These are phyloP conservation scores for Coemansia sp. DNA, from an alignment of 192 early-diverging fungal genomes.

Conservation along the genomic window DNA sequence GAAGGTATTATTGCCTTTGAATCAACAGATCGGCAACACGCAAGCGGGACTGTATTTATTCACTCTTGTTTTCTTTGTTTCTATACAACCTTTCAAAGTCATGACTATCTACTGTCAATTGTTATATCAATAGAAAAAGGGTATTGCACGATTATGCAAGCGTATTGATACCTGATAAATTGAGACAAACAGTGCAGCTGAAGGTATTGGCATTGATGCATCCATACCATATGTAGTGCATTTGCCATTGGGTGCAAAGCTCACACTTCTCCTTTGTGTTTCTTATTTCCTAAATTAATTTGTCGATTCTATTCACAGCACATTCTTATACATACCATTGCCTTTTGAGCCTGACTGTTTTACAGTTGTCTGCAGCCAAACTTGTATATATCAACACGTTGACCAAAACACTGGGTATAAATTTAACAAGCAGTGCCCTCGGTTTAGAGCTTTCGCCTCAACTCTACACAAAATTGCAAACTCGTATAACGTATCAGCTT, in stretches of 20 bases:
- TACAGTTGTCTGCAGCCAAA: not conserved
- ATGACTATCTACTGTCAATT: not conserved
- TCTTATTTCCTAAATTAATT: constrained; percentile 3
- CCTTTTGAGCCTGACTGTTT: not conserved
- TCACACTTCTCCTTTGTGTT: not conserved
- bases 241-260: not conserved
- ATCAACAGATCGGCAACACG: not conserved
- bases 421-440: not conserved
- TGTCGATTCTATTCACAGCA: not conserved
- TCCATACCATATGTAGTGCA: not conserved
- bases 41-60: not conserved
- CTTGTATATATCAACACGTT: not conserved
- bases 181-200: not conserved
- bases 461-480: not conserved
- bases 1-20: not conserved
- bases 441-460: not conserved
- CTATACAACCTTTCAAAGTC: not conserved
- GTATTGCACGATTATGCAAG: not conserved
- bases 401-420: not conserved
- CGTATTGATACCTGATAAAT: not conserved
- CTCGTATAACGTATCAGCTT: not conserved
- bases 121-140: not conserved
- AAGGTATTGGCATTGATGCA: not conserved
- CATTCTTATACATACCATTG: not conserved
- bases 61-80: not conserved